phyloP scores from a whole-genome alignment of 2,329 filamentous ascomycete genomes.

The Hirsutella minnesotensis region DNA sequence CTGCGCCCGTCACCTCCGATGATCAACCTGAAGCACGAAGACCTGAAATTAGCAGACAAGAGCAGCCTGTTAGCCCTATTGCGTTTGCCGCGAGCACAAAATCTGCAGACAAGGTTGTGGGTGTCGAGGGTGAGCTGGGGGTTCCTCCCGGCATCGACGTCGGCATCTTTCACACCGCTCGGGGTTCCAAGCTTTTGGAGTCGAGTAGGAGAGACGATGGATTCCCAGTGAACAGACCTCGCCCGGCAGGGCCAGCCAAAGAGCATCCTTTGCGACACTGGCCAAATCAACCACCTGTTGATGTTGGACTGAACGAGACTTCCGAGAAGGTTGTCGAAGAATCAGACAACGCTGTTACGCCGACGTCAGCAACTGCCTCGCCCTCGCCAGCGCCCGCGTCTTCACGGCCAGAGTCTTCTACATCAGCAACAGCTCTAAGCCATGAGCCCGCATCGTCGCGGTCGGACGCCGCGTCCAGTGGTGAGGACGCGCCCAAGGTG shows the following conservation, averaged over 20 bases:
- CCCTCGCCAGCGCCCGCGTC: background rate
- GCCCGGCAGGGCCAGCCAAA: slow-evolving; percentile 14
- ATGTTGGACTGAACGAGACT: background rate
- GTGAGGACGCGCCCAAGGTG: no score
- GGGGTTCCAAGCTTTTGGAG: slow-evolving; percentile 32
- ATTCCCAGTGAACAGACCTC: slow-evolving; percentile 3
- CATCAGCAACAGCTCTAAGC: background rate
- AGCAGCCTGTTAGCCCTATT: no score
- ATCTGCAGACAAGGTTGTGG: no score
- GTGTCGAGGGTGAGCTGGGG: slow-evolving; percentile 16
- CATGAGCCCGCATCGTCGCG: no score
- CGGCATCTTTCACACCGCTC: slow-evolving; percentile 35
- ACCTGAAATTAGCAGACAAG: no score
- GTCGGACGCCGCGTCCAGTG: no score
- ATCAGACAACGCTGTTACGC: background rate
- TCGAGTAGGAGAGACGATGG: slow-evolving; percentile 18
- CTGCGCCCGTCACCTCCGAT: no score
- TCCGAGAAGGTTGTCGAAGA: background rate
- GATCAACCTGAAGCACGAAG: no score
- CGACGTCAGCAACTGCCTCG: background rate
- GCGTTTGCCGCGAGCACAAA: no score
- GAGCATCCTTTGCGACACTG: slow-evolving; percentile 26
- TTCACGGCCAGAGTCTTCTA: background rate
- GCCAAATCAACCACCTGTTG: slow-evolving; percentile 15
- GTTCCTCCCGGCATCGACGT: slow-evolving; percentile 29